Evolutionary conservation across 192 early-diverging fungal genomes (phyloP), one percentile per base, ranked within the genome.

Genomic region (Coemansia sp.): DNA sequence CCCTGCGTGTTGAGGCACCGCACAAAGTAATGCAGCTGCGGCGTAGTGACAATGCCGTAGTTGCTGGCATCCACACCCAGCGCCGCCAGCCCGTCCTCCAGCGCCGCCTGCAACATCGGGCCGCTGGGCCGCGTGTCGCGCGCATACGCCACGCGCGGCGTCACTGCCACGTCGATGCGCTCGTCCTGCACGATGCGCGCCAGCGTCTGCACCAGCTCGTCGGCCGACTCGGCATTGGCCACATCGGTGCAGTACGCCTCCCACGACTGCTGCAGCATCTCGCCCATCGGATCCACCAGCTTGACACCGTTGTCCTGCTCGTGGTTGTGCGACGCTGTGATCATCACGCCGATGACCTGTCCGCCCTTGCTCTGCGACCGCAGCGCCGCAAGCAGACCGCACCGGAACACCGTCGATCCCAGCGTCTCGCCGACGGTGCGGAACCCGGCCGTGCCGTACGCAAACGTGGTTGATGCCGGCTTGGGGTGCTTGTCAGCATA

Each of bases 271-370:
- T 91, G 89, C 29, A 99, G 87, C 97, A 99, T 99, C 85, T 99
- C 97, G 48, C 97, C 97, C 70, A 92, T 83, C 31, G 97, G 96
- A 80, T 99, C 97, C 28, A 98, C 93, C 56, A 98, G 84, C 80
- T 99, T 99, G 73, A 97, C 93, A 61, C 97, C 97, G 73, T 99
- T 99, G 85, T 99, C 97, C 80, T 91, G 69, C 78, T 92, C 94
- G 52, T 94, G 91, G 80, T 99, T 99, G 84, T 99, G 97, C 30
- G 96, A 98, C 33, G 97, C 97, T 49, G 97, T 99, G 65, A 99
- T 87, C 97, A 99, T 98, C 40, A 93, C 89, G 59, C 97, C 97
- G 64, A 99, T 95, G 56, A 80, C 84, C 63, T 89, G 86, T 56
- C 95, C 92, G 31, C 87, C 76, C 59, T 95, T 85, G 73, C 86